Evolutionary conservation across 2,329 filamentous ascomycete genomes (phyloP), one percentile per base, ranked within the genome.

Genomic region (Colletotrichum lupini): DNA sequence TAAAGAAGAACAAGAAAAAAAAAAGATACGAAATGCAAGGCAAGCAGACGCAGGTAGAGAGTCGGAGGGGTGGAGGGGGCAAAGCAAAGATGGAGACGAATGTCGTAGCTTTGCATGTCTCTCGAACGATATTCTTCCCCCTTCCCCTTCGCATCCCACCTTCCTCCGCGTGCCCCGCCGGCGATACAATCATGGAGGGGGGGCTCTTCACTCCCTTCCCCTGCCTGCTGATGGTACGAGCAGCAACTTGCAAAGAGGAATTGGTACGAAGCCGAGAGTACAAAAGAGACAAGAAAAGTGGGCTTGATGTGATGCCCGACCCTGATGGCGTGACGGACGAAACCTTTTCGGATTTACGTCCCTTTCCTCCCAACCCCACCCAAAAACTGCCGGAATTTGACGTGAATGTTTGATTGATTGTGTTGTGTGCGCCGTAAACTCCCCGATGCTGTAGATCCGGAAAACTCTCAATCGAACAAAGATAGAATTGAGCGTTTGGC

Each of bases 301-400:
- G 67, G 12, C 11, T 57, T 52, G 60, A 49, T 53, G 65, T 46
- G 70, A 69, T 65, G 60, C 60, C 56, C 60, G 49, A 70, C 60
- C 67, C 32, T 64, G 32, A 65, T 73, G 67, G 67, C 67, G 67
- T 71, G 55, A 56, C 57, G 24, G 24, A 8, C 32, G n/a, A 42
- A 42, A 42, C 37, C n/a, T 35, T 46, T 46, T 32, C 52, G 30
- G 19, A 55, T 42, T 64, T 42, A 28, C n/a, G 32, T 24, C 22
- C 66, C 28, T 37, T 35, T 12, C 11, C 32, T 35, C 9, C 9
- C 11, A 35, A 11, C 32, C 32, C 32, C 9, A 32, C 30, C 24
- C 7, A 22, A 49, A 22, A 9, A 11, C 16, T 28, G 11, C 5
- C 24, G 22, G 24, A 16, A 22, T 12, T 1, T 30, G 32, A n/a